Evolutionary conservation across 2,329 filamentous ascomycete genomes (phyloP), one percentile per base, ranked within the genome.

Genomic region (Colletotrichum caudatum): DNA sequence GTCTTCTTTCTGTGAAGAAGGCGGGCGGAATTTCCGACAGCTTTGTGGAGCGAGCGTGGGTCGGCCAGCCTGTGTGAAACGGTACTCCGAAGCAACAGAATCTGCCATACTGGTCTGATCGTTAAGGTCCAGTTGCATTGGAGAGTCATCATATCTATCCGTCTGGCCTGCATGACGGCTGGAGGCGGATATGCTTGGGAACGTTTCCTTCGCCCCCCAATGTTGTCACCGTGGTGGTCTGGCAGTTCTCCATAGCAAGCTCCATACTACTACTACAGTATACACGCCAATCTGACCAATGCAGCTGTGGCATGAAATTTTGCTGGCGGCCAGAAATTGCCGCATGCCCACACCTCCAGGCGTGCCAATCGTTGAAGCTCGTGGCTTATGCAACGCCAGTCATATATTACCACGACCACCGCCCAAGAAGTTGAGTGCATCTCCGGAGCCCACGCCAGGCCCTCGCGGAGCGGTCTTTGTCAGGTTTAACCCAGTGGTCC

Each of bases 41-140:
- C 65, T 60, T 60, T n/a, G 60, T 64, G 54, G 48, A 63, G 64
- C 54, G 51, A 48, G 54, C 65, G 69, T 69, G 69, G 66, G 69
- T 64, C 39, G 41, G 62, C 48, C 53, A 64, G 66, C 69, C 69
- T 72, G 65, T 72, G 69, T 69, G 69, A 72, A 72, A 69, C 69
- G 65, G 65, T 53, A 46, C 69, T 64, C 59, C 59, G 65, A 69
- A 64, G 66, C 69, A 69, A 69, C 59, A 16, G 50, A 54, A 56
- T 54, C 41, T 60, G 48, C 64, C 66, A 59, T 59, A 59, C 58
- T 62, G 44, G 59, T 65, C 26, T 69, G 41, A 59, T 60, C 60
- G 59, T 60, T 37, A 60, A 53, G 59, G 46, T 54, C 69, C 65
- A 69, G 69, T 72, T 60, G 44, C 60, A 69, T 60, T 64, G 69